These are phyloP conservation scores for Artemisia argyi DNA, from an alignment of 129 eudicot species.

Conservation along the genomic window DNA sequence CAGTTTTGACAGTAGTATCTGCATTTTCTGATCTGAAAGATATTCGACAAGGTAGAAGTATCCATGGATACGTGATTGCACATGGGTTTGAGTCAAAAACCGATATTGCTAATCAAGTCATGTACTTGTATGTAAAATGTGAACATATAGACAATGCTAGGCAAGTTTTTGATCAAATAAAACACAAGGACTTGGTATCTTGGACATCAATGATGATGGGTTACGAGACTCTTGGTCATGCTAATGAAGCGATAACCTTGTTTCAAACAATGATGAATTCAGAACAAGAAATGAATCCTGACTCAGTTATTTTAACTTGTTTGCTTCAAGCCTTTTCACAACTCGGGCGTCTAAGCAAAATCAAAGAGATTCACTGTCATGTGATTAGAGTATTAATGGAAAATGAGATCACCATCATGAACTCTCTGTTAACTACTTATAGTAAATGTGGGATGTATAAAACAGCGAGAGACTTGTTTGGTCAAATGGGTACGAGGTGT, in stretches of 20 bases:
- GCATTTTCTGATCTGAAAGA: slow-evolving; percentile 43
- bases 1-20: slow-evolving; percentile 39
- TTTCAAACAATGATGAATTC: slow-evolving; percentile 48
- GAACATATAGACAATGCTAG: slow-evolving; percentile 38
- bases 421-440: slow-evolving; percentile 49
- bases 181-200: slow-evolving; percentile 47
- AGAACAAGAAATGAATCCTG: slow-evolving; percentile 36
- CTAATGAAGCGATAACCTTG: slow-evolving; percentile 44
- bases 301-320: slow-evolving; percentile 48
- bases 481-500: slow-evolving; percentile 29
- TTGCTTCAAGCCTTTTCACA: slow-evolving; percentile 52
- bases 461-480: slow-evolving; percentile 38
- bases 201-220: slow-evolving; percentile 74
- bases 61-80: slow-evolving; percentile 54
- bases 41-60: slow-evolving; percentile 33
- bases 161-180: slow-evolving; percentile 40
- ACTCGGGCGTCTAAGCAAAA: slow-evolving; percentile 37
- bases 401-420: slow-evolving; percentile 41
- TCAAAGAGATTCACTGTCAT: slow-evolving; percentile 49
- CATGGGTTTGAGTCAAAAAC: slow-evolving; percentile 47
- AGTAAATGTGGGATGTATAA: slow-evolving; percentile 55
- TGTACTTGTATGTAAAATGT: slow-evolving; percentile 52
- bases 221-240: slow-evolving; percentile 42
- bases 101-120: slow-evolving; percentile 57
- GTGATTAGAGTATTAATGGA: slow-evolving; percentile 43